phyloP scores from a whole-genome alignment of 1,284 basidiomycete species.

The Ustilago trichophora region DNA sequence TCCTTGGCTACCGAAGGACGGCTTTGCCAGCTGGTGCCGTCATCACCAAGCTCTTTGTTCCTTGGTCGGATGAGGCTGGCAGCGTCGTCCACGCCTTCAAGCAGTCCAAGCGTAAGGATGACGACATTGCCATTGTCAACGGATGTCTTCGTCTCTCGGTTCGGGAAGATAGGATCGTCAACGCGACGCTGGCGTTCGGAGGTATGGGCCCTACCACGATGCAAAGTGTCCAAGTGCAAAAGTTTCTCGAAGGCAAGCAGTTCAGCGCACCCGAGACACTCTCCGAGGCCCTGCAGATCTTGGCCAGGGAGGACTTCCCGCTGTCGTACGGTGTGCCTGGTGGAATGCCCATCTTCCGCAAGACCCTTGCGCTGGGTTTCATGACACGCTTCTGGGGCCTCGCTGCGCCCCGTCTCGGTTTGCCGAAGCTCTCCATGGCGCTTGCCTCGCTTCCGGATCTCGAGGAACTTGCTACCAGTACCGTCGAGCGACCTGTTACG shows the following conservation, averaged over 20 bases:
- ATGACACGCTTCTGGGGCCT: slow-evolving; percentile 65
- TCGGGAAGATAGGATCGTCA: slow-evolving; percentile 32
- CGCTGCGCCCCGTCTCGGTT: slow-evolving; percentile 43
- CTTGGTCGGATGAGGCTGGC: slow-evolving; percentile 42
- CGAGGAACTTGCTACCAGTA: slow-evolving; percentile 44
- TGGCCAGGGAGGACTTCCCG: slow-evolving; percentile 61
- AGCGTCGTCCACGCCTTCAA: slow-evolving; percentile 65
- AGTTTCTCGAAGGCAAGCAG: slow-evolving; percentile 40
- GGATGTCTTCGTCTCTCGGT: slow-evolving; percentile 56
- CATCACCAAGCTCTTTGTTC: slow-evolving; percentile 56
- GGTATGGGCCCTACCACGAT: slow-evolving; percentile 66
- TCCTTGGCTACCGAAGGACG: slow-evolving; percentile 67
- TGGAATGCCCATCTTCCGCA: slow-evolving; percentile 67
- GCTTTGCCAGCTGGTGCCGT: slow-evolving; percentile 61
- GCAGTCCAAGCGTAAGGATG: slow-evolving; percentile 67
- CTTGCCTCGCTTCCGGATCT: slow-evolving; percentile 29
- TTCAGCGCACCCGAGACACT: slow-evolving; percentile 22
- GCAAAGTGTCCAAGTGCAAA: slow-evolving; percentile 50
- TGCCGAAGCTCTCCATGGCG: slow-evolving; percentile 12
- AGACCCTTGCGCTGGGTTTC: slow-evolving; percentile 66
- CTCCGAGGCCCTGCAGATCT: slow-evolving; percentile 23
- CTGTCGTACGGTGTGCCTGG: slow-evolving; percentile 66
- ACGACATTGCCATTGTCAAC: slow-evolving; percentile 68
- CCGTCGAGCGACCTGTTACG: slow-evolving; percentile 44
- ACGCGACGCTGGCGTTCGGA: slow-evolving; percentile 64